These are phyloP conservation scores for Panus rudis DNA, from an alignment of 768 basidiomycete genomes.

Conservation along the genomic window DNA sequence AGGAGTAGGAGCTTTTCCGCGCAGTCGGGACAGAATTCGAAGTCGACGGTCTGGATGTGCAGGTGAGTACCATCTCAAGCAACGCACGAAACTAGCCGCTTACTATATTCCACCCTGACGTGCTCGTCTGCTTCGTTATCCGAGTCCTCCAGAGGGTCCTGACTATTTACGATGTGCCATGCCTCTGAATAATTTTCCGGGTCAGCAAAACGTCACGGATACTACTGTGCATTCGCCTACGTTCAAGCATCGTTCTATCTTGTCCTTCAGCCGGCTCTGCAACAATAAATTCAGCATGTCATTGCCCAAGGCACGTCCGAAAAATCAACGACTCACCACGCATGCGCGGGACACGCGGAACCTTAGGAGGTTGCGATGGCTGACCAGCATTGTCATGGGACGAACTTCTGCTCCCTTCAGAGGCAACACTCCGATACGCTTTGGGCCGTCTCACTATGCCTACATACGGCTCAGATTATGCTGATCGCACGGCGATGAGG, in stretches of 20 bases:
- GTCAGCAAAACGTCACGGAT: not conserved
- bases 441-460: too few species aligned
- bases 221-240: constrained; percentile 20
- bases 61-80: constrained; percentile 27
- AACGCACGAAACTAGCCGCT: constrained; percentile 20
- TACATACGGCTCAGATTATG: too few species aligned
- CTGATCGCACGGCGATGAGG: too few species aligned
- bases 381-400: too few species aligned
- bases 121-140: constrained; percentile 70
- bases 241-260: constrained; percentile 40
- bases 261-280: constrained; percentile 10
- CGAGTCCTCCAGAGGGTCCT: constrained; percentile 69
- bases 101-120: constrained; percentile 59
- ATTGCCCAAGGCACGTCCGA: too few species aligned
- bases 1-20: constrained; percentile 44
- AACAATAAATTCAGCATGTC: too few species aligned
- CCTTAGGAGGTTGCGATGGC: too few species aligned
- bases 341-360: too few species aligned
- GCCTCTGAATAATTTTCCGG: constrained; percentile 43
- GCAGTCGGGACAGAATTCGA: constrained; percentile 43
- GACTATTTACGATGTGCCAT: constrained; percentile 59
- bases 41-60: constrained; percentile 27
- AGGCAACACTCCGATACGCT: too few species aligned
- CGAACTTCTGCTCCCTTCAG: too few species aligned
- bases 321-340: too few species aligned